phyloP scores from a whole-genome alignment of 2,329 filamentous ascomycete genomes.

The Daldinia sp. region DNA sequence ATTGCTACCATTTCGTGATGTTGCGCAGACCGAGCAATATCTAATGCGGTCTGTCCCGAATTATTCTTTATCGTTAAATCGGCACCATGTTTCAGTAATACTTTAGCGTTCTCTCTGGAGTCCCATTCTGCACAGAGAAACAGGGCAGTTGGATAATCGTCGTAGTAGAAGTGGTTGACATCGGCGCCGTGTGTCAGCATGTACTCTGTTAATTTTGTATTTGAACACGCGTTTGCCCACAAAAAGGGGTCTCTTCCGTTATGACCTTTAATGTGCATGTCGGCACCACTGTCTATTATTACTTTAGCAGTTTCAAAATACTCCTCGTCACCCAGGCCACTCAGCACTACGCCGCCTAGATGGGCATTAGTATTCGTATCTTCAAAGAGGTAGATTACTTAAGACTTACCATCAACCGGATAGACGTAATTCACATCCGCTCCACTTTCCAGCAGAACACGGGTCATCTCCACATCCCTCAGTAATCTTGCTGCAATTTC shows the following conservation, averaged over 20 bases:
- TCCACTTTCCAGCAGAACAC: constrained; percentile 15
- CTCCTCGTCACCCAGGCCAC: constrained; percentile 15
- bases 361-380: not conserved
- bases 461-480: constrained; percentile 18
- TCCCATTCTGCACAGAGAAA: constrained; percentile 11
- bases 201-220: constrained; percentile 11
- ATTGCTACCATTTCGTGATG: not conserved
- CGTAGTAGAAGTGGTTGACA: constrained; percentile 14
- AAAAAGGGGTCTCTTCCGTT: constrained; percentile 13
- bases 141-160: constrained; percentile 6
- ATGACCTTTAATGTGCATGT: constrained; percentile 3
- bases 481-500: constrained; percentile 9
- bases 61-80: constrained; percentile 15
- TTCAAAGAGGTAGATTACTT: not conserved
- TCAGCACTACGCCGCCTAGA: constrained; percentile 15
- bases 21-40: constrained; percentile 18
- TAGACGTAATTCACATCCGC: constrained; percentile 14
- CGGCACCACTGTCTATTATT: constrained; percentile 24
- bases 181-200: constrained; percentile 24
- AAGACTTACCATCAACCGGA: constrained; percentile 12
- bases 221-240: constrained; percentile 15
- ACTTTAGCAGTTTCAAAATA: constrained; percentile 25
- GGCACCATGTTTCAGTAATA: constrained; percentile 8
- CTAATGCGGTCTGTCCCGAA: constrained; percentile 4
- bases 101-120: not conserved